These are phyloP conservation scores for Fusarium ambrosium DNA, from an alignment of 2,329 filamentous ascomycete species.

Conservation along the genomic window DNA sequence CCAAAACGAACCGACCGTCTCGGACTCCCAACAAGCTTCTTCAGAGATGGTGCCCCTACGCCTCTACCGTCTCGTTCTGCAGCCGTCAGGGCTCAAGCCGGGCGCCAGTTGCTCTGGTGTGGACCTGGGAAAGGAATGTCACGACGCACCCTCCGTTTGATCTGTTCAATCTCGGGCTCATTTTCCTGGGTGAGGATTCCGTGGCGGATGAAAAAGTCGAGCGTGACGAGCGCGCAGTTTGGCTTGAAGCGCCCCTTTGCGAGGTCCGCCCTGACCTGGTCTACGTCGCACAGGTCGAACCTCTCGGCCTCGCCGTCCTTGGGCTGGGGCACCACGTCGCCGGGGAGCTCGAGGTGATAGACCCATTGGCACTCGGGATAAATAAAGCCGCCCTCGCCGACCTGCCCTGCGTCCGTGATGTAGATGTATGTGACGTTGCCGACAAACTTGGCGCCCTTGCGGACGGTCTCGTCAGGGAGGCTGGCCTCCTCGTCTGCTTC, in stretches of 20 bases:
- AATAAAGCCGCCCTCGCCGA: constrained; percentile 84
- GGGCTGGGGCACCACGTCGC: constrained; percentile 77
- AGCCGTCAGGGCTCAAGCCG: constrained; percentile 18
- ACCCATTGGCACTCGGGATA: constrained; percentile 94
- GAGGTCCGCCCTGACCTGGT: constrained; percentile 80
- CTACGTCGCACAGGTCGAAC: constrained; percentile 82
- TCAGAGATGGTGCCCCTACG: constrained; percentile 9
- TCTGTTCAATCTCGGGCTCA: constrained; percentile 83
- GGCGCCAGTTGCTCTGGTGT: constrained; percentile 58
- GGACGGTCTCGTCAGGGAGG: constrained; percentile 77
- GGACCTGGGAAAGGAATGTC: constrained; percentile 83
- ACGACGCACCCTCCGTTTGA: constrained; percentile 81
- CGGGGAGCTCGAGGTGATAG: constrained; percentile 86
- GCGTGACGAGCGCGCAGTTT: constrained; percentile 85
- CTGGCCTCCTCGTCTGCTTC: constrained; percentile 93
- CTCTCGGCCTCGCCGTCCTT: constrained; percentile 91
- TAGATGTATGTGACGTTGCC: constrained; percentile 89
- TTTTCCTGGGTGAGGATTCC: constrained; percentile 83
- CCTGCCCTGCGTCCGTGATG: constrained; percentile 79
- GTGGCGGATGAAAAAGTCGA: constrained; percentile 92
- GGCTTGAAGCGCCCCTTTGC: constrained; percentile 86
- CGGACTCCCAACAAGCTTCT: constrained; percentile 16
- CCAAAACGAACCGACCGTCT: constrained; percentile 36
- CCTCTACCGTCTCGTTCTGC: background rate
- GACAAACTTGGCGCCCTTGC: constrained; percentile 67